Evolutionary conservation across 306 rosid genomes (phyloP).

Genomic region (Senna tora): DNA sequence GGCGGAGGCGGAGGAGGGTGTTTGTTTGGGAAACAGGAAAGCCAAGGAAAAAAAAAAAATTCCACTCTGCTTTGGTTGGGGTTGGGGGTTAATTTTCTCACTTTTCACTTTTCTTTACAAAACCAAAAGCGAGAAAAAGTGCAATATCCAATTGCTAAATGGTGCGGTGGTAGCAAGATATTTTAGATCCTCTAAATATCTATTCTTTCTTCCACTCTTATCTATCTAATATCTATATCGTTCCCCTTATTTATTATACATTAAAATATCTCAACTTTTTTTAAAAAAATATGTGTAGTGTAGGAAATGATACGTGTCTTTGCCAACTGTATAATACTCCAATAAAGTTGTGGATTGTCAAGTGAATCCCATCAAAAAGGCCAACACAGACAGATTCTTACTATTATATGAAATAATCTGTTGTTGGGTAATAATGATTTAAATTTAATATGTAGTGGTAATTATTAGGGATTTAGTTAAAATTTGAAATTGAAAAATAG

Average conservation of each 20-base stretch:
- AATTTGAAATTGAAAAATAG: too few species aligned
- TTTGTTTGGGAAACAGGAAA: slow-evolving; percentile 19
- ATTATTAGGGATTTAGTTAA: too few species aligned
- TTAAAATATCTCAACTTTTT: too few species aligned
- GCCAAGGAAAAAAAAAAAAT: not conserved
- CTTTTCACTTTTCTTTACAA: not conserved
- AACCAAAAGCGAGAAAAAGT: slow-evolving; percentile 8
- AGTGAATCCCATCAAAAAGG: too few species aligned
- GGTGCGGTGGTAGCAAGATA: slow-evolving; percentile 21
- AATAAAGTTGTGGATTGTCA: not conserved
- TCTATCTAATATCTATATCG: too few species aligned
- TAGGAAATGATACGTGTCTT: not conserved
- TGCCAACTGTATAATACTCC: not conserved
- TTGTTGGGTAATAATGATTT: too few species aligned
- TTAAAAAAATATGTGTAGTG: accelerated
- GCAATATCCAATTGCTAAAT: slow-evolving; percentile 5
- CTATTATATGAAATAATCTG: too few species aligned
- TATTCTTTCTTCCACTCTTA: not conserved
- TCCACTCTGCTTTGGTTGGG: not conserved
- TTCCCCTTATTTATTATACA: not conserved
- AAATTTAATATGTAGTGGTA: too few species aligned
- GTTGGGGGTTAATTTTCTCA: not conserved
- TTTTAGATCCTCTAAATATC: slow-evolving; percentile 30
- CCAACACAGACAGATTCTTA: too few species aligned
- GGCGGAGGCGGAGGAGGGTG: not conserved